These are phyloP conservation scores for Antarctomyces pellizariae DNA, from an alignment of 495 filamentous ascomycete genomes.

Conservation along the genomic window DNA sequence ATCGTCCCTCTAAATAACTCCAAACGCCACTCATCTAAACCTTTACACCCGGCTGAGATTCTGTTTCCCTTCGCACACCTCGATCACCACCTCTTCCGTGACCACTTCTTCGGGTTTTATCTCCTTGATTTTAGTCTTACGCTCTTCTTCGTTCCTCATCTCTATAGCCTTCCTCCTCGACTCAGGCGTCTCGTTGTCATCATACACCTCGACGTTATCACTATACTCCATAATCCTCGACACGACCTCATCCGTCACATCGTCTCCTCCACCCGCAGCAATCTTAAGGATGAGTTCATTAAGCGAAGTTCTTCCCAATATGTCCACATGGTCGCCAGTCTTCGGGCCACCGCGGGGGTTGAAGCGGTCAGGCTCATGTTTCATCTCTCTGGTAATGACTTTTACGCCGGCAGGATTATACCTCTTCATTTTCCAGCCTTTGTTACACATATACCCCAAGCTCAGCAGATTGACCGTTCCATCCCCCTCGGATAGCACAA, in stretches of 20 bases:
- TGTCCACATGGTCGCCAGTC: slow-evolving; percentile 94
- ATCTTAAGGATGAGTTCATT: slow-evolving; percentile 82
- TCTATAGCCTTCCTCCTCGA: too few relatives aligned
- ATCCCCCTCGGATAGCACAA: slow-evolving; percentile 83
- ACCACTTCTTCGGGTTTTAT: too few relatives aligned
- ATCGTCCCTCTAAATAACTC: too few relatives aligned
- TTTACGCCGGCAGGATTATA: slow-evolving; percentile 73
- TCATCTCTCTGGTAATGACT: slow-evolving; percentile 82
- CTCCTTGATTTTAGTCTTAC: too few relatives aligned
- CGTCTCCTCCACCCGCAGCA: slow-evolving; percentile 65
- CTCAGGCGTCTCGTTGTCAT: too few relatives aligned
- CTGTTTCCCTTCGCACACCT: too few relatives aligned
- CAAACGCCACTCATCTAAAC: too few relatives aligned
- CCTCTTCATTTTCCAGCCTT: slow-evolving; percentile 78
- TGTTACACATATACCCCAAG: slow-evolving; percentile 86
- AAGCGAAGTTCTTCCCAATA: slow-evolving; percentile 64
- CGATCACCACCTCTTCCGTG: too few relatives aligned
- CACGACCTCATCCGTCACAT: slow-evolving; percentile 52
- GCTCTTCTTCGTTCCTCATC: too few relatives aligned
- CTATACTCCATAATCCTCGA: slow-evolving; percentile 66
- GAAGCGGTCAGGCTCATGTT: slow-evolving; percentile 83
- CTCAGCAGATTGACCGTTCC: slow-evolving; percentile 81
- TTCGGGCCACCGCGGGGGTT: slow-evolving; percentile 82
- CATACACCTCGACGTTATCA: slow-evolving; percentile 43
- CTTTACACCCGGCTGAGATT: too few relatives aligned